Percentiles rank a stretch among this genome's conserved stretches.
phyloP scores from a whole-genome alignment of 192 early-diverging fungal genomes.

The Entomortierella lignicola region DNA sequence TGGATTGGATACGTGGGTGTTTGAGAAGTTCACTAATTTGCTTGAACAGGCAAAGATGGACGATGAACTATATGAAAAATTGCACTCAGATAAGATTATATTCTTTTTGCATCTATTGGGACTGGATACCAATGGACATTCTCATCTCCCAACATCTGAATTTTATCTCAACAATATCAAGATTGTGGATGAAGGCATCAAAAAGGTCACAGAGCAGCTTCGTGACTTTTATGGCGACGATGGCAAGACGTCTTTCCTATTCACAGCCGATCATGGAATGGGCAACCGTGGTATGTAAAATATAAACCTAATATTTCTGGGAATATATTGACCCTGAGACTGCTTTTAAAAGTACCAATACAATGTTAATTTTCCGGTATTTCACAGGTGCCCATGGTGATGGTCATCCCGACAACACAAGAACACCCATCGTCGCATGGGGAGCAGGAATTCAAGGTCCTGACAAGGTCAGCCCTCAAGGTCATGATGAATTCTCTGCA shows the following conservation, averaged over 20 bases:
- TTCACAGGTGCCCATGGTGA: constrained; percentile 87
- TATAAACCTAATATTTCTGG: not conserved
- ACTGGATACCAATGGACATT: constrained; percentile 95
- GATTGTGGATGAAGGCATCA: constrained; percentile 83
- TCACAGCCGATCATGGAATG: constrained; percentile 98
- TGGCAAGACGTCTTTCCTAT: constrained; percentile 87
- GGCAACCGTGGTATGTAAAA: constrained; percentile 76
- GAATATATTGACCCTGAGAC: not conserved
- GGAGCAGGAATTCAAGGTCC: constrained; percentile 89
- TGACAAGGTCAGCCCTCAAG: constrained; percentile 60
- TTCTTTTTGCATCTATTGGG: constrained; percentile 97
- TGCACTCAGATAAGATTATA: constrained; percentile 82
- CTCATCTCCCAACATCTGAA: constrained; percentile 82
- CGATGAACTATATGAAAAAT: constrained; percentile 60
- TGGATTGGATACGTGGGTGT: constrained; percentile 92
- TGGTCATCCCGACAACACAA: constrained; percentile 94
- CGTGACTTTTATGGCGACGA: constrained; percentile 84
- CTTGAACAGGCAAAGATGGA: constrained; percentile 65
- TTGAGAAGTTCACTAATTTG: constrained; percentile 82
- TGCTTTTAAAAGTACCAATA: not conserved
- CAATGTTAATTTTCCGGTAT: not conserved
- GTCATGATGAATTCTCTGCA: constrained; percentile 80
- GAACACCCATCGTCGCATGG: constrained; percentile 95
- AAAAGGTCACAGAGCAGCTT: constrained; percentile 73
- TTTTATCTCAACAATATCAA: constrained; percentile 91